These are phyloP conservation scores for Dichotomocladium elegans DNA, from an alignment of 371 early-diverging fungal genomes.

Conservation along the genomic window DNA sequence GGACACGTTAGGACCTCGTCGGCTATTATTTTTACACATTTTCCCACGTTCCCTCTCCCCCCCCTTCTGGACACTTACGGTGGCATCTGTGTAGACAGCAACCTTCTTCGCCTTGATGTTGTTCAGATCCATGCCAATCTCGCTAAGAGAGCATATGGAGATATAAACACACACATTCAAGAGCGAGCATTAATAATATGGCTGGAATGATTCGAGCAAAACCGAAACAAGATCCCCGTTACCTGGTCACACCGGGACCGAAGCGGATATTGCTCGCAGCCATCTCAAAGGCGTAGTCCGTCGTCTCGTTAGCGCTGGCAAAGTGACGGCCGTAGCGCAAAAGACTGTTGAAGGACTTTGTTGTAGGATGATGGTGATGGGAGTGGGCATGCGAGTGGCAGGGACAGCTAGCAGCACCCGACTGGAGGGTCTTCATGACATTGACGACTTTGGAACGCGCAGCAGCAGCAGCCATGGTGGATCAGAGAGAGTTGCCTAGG, in stretches of 20 bases:
- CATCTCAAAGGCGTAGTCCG: constrained; percentile 87
- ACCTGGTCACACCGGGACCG: constrained; percentile 80
- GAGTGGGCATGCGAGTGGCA: constrained; percentile 53
- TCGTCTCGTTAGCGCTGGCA: constrained; percentile 41
- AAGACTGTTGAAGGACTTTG: constrained; percentile 31
- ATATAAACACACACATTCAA: neutral
- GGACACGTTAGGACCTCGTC: too few relatives aligned
- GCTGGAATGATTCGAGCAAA: too few relatives aligned
- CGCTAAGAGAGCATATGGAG: constrained; percentile 36
- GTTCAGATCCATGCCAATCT: constrained; percentile 83
- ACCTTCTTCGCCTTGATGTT: constrained; percentile 81
- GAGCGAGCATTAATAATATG: neutral
- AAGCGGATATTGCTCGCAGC: constrained; percentile 88
- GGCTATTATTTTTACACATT: constrained; percentile 5
- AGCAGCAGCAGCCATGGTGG: constrained; percentile 42
- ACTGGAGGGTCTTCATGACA: constrained; percentile 40
- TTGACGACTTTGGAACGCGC: constrained; percentile 47
- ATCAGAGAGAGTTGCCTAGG: neutral
- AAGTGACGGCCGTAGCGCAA: constrained; percentile 45
- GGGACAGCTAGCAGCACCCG: constrained; percentile 45
- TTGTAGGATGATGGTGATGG: constrained; percentile 18
- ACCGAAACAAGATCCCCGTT: too few relatives aligned
- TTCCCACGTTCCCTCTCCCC: neutral
- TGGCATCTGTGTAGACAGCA: constrained; percentile 83
- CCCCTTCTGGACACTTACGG: constrained; percentile 35